phyloP scores from a whole-genome alignment of 2,329 filamentous ascomycete species.

The Tolypocladium cylindrosporum region DNA sequence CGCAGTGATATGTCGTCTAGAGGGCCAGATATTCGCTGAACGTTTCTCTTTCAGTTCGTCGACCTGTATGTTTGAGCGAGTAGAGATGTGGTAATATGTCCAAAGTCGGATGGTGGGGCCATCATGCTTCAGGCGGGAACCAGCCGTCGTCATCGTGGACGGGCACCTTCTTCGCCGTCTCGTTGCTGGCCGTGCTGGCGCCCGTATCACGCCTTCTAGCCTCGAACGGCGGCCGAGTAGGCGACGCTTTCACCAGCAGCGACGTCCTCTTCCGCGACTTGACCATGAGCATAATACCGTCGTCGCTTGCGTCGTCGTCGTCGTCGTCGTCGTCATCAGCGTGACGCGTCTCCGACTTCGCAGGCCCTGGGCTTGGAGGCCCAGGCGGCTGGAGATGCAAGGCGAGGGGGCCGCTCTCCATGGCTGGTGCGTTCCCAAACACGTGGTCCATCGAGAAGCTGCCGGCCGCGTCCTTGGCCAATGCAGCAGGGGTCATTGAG shows the following conservation, averaged over 20 bases:
- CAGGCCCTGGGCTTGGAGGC: constrained; percentile 2
- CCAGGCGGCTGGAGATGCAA: constrained; percentile 14
- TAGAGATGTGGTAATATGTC: not conserved
- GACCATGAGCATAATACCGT: constrained; percentile 45
- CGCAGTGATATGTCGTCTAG: not conserved
- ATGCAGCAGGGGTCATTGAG: constrained; percentile 42
- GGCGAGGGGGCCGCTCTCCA: constrained; percentile 20
- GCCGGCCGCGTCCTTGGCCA: constrained; percentile 33
- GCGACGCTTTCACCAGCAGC: constrained; percentile 5
- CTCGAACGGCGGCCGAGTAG: constrained; percentile 20
- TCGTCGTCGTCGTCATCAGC: constrained; percentile 27
- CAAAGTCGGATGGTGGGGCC: not conserved
- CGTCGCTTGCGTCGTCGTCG: constrained; percentile 38
- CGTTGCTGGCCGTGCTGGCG: constrained; percentile 50
- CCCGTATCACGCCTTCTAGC: constrained; percentile 47
- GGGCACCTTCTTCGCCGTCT: constrained; percentile 51
- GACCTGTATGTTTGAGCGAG: not conserved
- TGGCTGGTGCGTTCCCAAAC: constrained; percentile 19
- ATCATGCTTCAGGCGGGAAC: not conserved
- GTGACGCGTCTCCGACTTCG: constrained; percentile 1
- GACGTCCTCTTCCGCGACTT: constrained; percentile 35
- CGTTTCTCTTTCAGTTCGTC: not conserved
- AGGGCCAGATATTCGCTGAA: not conserved
- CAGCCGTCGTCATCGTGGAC: constrained; percentile 21
- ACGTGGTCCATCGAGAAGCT: constrained; percentile 37